phyloP scores from a whole-genome alignment of 2,329 filamentous ascomycete genomes.

The Metarhizium rileyi region DNA sequence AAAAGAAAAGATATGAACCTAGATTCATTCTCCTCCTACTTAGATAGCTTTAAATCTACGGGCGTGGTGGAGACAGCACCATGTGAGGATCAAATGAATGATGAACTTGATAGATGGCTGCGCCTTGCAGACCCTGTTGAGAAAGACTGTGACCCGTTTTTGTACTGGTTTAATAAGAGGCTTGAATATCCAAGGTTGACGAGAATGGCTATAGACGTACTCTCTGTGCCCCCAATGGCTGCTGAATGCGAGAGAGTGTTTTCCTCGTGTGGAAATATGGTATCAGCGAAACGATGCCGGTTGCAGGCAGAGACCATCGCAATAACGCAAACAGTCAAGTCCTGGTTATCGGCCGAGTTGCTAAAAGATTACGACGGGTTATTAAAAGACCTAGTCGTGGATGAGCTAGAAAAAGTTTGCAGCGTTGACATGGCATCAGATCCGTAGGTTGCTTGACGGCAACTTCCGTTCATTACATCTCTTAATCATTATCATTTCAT shows the following conservation, averaged over 20 bases:
- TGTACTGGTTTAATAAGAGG: neutral
- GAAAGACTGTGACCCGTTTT: neutral
- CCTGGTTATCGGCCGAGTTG: too few relatives aligned
- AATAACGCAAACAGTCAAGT: slow-evolving; percentile 1
- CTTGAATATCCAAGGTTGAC: slow-evolving; percentile 1
- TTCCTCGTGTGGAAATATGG: neutral
- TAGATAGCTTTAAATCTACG: too few relatives aligned
- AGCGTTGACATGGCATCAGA: too few relatives aligned
- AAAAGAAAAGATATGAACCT: too few relatives aligned
- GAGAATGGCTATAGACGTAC: slow-evolving; percentile 1
- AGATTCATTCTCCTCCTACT: too few relatives aligned
- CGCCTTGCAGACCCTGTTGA: neutral
- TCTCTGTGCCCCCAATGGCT: slow-evolving; percentile 2
- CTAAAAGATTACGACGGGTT: too few relatives aligned
- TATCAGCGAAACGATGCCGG: slow-evolving; percentile 1
- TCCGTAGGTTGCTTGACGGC: too few relatives aligned
- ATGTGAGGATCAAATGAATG: neutral
- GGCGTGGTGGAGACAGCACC: neutral
- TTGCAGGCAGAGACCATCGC: slow-evolving; percentile 3
- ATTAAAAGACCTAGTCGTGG: too few relatives aligned
- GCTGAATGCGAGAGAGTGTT: slow-evolving; percentile 3
- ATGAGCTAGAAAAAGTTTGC: too few relatives aligned
- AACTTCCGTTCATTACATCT: too few relatives aligned
- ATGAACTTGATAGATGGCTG: neutral
- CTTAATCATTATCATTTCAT: too few relatives aligned